These are phyloP conservation scores for Cercospora zeina DNA, from an alignment of 2,329 filamentous ascomycete genomes.

Conservation along the genomic window DNA sequence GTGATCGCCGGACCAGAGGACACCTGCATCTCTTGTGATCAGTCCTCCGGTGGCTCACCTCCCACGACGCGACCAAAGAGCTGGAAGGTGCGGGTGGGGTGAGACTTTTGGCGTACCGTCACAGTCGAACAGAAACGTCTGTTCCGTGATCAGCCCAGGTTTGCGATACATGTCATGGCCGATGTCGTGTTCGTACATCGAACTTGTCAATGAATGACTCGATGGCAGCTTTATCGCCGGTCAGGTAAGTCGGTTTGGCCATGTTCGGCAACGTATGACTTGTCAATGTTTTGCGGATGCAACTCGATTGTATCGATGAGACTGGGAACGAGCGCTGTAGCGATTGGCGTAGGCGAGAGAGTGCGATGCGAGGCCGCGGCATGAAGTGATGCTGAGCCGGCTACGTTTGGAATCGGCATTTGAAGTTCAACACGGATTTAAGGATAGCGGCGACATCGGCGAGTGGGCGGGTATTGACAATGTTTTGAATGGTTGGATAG, in stretches of 20 bases:
- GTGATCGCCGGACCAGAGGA: slow-evolving; percentile 94
- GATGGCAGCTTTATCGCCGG: slow-evolving; percentile 74
- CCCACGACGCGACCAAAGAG: neutral
- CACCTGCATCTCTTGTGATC: slow-evolving; percentile 60
- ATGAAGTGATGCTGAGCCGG: neutral
- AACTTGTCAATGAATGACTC: slow-evolving; percentile 84
- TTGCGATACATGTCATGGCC: neutral
- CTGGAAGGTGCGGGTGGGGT: neutral
- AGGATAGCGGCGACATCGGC: neutral
- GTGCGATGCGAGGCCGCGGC: neutral
- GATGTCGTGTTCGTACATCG: slow-evolving; percentile 62
- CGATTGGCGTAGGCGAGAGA: neutral
- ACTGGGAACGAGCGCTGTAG: neutral
- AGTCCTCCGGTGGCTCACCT: slow-evolving; percentile 27
- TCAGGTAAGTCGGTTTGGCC: slow-evolving; percentile 58
- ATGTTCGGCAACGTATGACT: slow-evolving; percentile 5
- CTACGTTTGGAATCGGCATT: neutral
- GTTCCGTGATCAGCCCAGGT: slow-evolving; percentile 17
- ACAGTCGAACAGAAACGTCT: slow-evolving; percentile 95
- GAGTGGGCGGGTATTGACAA: neutral
- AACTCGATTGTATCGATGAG: neutral
- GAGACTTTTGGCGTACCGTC: slow-evolving; percentile 65
- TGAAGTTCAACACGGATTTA: neutral
- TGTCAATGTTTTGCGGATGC: neutral
- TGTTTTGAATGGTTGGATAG: neutral